These are phyloP conservation scores for Beauveria sp. DNA, from an alignment of 2,329 filamentous ascomycete genomes.

Conservation along the genomic window DNA sequence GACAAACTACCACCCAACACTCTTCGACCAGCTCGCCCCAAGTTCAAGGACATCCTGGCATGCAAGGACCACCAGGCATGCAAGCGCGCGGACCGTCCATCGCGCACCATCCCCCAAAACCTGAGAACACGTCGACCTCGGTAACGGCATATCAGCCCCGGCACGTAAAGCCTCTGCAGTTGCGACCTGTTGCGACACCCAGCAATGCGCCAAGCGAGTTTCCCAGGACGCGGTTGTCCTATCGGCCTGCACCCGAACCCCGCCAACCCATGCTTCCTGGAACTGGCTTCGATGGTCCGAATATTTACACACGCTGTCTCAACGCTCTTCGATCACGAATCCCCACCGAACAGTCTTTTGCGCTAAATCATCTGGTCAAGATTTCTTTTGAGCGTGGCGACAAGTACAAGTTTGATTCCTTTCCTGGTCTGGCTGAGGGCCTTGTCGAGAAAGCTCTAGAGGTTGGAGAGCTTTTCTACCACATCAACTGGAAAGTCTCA, in stretches of 20 bases:
- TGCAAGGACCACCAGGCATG: slow-evolving; percentile 23
- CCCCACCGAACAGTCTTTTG: slow-evolving; percentile 80
- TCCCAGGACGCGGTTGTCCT: slow-evolving; percentile 34
- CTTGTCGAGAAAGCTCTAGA: slow-evolving; percentile 79
- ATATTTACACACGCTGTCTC: slow-evolving; percentile 85
- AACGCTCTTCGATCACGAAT: slow-evolving; percentile 76
- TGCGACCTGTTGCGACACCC: slow-evolving; percentile 69
- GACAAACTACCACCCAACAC: slow-evolving; percentile 46
- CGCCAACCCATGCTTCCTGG: slow-evolving; percentile 50
- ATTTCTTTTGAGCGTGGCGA: slow-evolving; percentile 93
- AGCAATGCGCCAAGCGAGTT: slow-evolving; percentile 66
- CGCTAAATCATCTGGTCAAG: slow-evolving; percentile 86
- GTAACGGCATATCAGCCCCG: slow-evolving; percentile 64
- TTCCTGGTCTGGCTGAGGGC: slow-evolving; percentile 79
- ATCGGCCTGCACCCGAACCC: slow-evolving; percentile 22
- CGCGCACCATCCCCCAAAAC: slow-evolving; percentile 44
- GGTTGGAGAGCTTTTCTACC: slow-evolving; percentile 70
- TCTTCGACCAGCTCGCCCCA: slow-evolving; percentile 19
- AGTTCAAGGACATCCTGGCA: slow-evolving; percentile 24
- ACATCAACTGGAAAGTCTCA: slow-evolving; percentile 72
- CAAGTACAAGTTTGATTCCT: slow-evolving; percentile 91
- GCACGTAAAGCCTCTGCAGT: slow-evolving; percentile 52
- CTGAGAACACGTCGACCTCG: slow-evolving; percentile 50
- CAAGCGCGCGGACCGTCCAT: slow-evolving; percentile 36
- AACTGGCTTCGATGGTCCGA: slow-evolving; percentile 65